A percentile compares a stretch with the other conserved stretches of the same genome.
Evolutionary conservation across 352 stramenopile species (phyloP).

Genomic region (Hyaloperonospora brassicae): DNA sequence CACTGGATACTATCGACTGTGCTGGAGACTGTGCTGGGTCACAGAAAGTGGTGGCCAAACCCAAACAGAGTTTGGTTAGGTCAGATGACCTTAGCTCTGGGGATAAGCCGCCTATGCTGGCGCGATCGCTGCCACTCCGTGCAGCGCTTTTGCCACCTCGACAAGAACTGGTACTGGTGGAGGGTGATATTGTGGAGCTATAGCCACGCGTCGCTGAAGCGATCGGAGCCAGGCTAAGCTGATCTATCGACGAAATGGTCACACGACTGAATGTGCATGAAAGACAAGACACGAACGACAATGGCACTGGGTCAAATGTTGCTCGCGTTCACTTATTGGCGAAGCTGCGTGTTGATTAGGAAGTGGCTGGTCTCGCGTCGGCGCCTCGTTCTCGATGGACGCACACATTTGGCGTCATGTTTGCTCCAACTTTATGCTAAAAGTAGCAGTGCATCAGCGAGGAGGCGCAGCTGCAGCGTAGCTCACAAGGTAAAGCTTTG

Average conservation of each 20-base stretch:
- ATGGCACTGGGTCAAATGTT: too few species aligned
- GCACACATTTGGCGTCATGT: too few species aligned
- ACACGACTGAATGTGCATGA: too few species aligned
- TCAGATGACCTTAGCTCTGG: conserved; percentile 9
- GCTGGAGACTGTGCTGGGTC: background rate
- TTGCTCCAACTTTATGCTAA: too few species aligned
- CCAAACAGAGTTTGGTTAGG: conserved; percentile 6
- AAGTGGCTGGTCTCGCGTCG: too few species aligned
- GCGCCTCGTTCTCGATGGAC: too few species aligned
- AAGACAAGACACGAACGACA: too few species aligned
- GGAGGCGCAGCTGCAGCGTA: too few species aligned
- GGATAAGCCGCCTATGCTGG: conserved; percentile 23
- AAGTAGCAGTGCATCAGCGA: too few species aligned
- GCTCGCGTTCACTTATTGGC: too few species aligned
- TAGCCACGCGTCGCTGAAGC: conserved; percentile 8
- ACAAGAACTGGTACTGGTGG: conserved; percentile 45
- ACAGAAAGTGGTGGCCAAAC: background rate
- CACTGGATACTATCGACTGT: too few species aligned
- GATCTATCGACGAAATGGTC: conserved; percentile 15
- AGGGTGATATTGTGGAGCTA: conserved; percentile 57
- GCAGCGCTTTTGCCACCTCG: conserved; percentile 27
- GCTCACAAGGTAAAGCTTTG: conserved; percentile 5
- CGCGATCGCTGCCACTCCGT: conserved; percentile 28
- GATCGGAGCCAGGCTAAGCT: conserved; percentile 2
- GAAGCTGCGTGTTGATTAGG: too few species aligned